A percentile compares a stretch with the other conserved stretches of the same genome.
Conservation (phyloP, 2,329 filamentous ascomycete species). For the Dothideomycetes sp. region DNA sequence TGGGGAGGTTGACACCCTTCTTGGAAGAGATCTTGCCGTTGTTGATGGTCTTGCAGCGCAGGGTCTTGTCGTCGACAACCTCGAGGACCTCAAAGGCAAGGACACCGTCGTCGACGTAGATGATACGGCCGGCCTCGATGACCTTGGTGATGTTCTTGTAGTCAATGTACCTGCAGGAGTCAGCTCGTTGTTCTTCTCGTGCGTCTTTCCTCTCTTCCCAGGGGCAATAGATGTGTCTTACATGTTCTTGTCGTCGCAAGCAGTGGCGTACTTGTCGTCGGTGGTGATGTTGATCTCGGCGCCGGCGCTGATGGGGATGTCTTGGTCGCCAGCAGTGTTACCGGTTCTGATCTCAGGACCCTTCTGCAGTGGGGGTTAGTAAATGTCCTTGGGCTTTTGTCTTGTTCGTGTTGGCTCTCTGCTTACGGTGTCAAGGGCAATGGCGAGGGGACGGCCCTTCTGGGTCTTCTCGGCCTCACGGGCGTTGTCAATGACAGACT, state of each 20-base stretch:
- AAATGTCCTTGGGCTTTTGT: constrained; percentile 15
- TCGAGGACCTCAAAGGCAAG: constrained; percentile 90
- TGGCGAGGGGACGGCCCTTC: constrained; percentile 79
- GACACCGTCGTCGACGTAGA: constrained; percentile 98
- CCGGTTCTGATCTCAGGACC: constrained; percentile 82
- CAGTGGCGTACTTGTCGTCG: constrained; percentile 79
- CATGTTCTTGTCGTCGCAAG: constrained; percentile 89
- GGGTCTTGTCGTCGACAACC: constrained; percentile 78
- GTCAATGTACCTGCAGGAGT: constrained; percentile 70
- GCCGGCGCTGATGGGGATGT: constrained; percentile 74
- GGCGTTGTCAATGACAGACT: constrained; percentile 95
- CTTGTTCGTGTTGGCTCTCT: neutral
- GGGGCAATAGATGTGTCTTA: constrained; percentile 38
- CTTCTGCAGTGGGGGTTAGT: constrained; percentile 48
- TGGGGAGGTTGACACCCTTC: constrained; percentile 98
- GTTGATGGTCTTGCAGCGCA: constrained; percentile 83
- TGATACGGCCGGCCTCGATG: constrained; percentile 78
- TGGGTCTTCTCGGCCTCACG: constrained; percentile 73
- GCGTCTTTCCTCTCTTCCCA: neutral
- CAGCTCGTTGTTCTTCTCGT: too few relatives aligned
- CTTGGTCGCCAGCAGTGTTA: constrained; percentile 60
- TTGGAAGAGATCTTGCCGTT: constrained; percentile 98
- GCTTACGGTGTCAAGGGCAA: constrained; percentile 72
- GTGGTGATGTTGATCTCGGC: constrained; percentile 92
- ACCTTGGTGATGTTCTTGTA: constrained; percentile 99